A percentile compares a stretch with the other conserved stretches of the same genome.
phyloP scores from a whole-genome alignment of 768 basidiomycete species.

The Lyophyllum decastes region DNA sequence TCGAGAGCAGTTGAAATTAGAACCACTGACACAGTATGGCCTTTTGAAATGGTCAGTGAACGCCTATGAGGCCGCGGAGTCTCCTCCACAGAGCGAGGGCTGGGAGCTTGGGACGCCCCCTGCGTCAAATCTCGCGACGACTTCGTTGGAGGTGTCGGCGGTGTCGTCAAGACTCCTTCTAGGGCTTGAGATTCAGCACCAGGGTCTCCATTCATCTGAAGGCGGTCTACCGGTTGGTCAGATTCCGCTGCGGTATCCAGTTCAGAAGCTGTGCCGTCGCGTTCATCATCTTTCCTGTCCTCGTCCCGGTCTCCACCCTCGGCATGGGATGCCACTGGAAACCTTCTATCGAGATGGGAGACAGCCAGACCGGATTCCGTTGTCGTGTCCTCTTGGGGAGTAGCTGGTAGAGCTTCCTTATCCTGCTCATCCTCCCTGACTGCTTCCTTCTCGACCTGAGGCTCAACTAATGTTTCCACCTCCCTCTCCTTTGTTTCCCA shows the following conservation, averaged over 20 bases:
- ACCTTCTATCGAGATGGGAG: background rate
- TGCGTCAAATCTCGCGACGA: background rate
- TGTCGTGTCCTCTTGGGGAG: background rate
- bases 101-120: background rate
- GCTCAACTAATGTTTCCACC: background rate
- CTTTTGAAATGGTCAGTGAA: constrained; percentile 65
- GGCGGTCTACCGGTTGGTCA: background rate
- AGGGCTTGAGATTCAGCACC: background rate
- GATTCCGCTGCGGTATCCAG: background rate
- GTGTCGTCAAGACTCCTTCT: constrained; percentile 1
- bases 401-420: background rate
- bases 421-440: constrained; percentile 1
- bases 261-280: background rate
- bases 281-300: background rate
- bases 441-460: background rate
- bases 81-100: constrained; percentile 5
- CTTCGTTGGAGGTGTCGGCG: constrained; percentile 18
- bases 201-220: background rate
- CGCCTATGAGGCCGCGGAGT: constrained; percentile 40
- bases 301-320: background rate
- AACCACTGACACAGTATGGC: constrained; percentile 75
- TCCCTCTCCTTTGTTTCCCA: background rate
- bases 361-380: background rate
- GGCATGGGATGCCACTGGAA: background rate
- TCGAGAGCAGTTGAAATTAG: constrained; percentile 86